Evolutionary conservation across 768 basidiomycete genomes (phyloP), one percentile per base, ranked within the genome.

Genomic region (Coprinopsis marcescibilis): DNA sequence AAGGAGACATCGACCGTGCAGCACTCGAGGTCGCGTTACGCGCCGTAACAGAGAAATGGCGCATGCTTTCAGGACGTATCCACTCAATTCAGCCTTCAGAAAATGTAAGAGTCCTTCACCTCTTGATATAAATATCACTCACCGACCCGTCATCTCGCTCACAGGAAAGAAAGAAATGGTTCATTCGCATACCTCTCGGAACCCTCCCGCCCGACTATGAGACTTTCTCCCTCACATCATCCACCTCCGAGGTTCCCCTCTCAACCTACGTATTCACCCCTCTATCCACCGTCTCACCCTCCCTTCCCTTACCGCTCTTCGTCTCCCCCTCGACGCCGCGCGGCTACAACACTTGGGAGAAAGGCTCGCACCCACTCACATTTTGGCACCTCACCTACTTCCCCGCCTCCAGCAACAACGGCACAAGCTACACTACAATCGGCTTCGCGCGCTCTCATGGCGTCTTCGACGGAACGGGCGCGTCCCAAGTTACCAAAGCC

Each of bases 331-430:
- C 64, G 2, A 71, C 70, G 0, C 71, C 70, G 1, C 62, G 65
- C 4, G 60, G 63, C 23, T 70, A 66, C 45, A 48, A 60, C 4
- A 43, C 47, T 21, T 72, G 68, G 68, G 68, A 67, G 41, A 6
- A 12, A 15, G 21, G 19, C 23, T 40, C 39, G 6, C 56, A 67
- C 49, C 71, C 71, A 11, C 53, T 73, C 37, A 71, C 69, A 14
- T 70, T 64, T 52, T 73, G 70, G 70, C 70, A 73, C 35, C 32
- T 74, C n/a, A 67, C 66, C 6, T 61, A 66, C 40, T 69, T 73
- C 50, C 70, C 68, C 4, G 53, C 67, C 2, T 55, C 59, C 8
- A 54, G 50, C 1, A 56, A 61, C n/a, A 55, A 57, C 17, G 60
- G 53, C 2, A 50, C 53, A 3, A 45, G 60, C 8, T 64, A 71